Base-by-base conservation (phyloP, 495 filamentous ascomycete species). In the Talaromyces thailandensis region DNA sequence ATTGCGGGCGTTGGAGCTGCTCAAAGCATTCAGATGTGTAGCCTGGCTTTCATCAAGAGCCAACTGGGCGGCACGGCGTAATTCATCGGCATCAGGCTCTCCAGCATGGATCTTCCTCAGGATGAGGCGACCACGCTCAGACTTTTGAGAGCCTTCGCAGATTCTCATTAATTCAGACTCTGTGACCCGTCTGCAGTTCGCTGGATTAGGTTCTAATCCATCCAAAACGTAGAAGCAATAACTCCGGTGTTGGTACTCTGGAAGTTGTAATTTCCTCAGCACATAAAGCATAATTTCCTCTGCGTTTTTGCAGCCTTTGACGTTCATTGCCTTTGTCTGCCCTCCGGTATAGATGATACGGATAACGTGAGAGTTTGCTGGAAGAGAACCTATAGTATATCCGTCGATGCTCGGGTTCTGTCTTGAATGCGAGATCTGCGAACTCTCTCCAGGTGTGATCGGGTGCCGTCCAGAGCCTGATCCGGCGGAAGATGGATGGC, bases 261-360 rank as follows among this genome's bases (percentile, higher is more conserved):
- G 83, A 24, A 90, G 79, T 58, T 80, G 79, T 14, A 96, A 87
- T 69, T 98, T 98, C 65, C 85, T 87, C 24, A 97, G 73, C 2
- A 93, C 93, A 62, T 86, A 86, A 26, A 89, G 79, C 73, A 96
- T 90, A 58, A 99, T 87, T 61, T 96, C 91, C 64, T 98, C 94
- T 32, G 90, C 85, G 2, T 88, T 95, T 68, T 87, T 91, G 80
- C 91, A 96, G 64, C 87, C 89, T 60, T 89, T 87, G 56, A 98
- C 88, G 69, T 92, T 90, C 60, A 98, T 83, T 6, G 96, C 92
- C 71, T 93, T 92, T 31, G 92, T 96, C 62, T 89, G 86, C n/a
- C 91, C 89, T 50, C 88, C 91, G 28, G 87, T 90, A 63, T 93
- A 96, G 67, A 98, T 96, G 40, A 98, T 89, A 45, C 91, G 84